Evolutionary conservation across 139 green algal genomes (phyloP).

Genomic region (Microglena sp.): DNA sequence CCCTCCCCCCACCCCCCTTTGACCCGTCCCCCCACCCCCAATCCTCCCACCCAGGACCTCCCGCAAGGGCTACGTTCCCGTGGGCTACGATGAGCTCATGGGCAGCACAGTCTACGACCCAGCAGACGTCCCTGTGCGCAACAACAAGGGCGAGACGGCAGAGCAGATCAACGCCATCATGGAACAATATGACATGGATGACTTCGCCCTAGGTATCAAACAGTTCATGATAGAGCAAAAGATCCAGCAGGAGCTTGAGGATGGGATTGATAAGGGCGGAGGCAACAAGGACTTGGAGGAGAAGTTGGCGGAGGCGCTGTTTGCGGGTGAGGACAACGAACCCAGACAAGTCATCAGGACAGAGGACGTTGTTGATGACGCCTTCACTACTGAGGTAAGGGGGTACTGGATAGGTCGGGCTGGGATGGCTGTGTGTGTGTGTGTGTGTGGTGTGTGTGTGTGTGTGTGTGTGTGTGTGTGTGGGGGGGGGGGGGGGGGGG

Average conservation of each 20-base stretch:
- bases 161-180: slow-evolving; percentile 32
- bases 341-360: too few species aligned
- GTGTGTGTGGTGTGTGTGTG: not conserved
- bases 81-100: slow-evolving; percentile 43
- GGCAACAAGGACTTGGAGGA: slow-evolving; percentile 43
- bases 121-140: slow-evolving; percentile 20
- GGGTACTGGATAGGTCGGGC: not conserved
- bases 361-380: slow-evolving; percentile 31
- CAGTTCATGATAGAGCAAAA: slow-evolving; percentile 51
- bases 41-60: too few species aligned
- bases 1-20: too few species aligned
- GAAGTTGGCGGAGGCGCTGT: slow-evolving; percentile 43
- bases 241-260: slow-evolving; percentile 15
- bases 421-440: slow-evolving; percentile 1
- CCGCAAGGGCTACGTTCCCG: slow-evolving; percentile 8
- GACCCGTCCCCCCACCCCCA: too few species aligned
- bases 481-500: too few species aligned
- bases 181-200: slow-evolving; percentile 46
- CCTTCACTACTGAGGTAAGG: slow-evolving; percentile 46
- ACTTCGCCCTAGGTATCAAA: slow-evolving; percentile 58
- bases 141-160: slow-evolving; percentile 20
- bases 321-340: slow-evolving; percentile 30
- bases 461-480: too few species aligned
- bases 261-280: not conserved
- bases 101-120: slow-evolving; percentile 26